phyloP scores from a whole-genome alignment of 2,329 filamentous ascomycete species.

The Aspergillus ruber region DNA sequence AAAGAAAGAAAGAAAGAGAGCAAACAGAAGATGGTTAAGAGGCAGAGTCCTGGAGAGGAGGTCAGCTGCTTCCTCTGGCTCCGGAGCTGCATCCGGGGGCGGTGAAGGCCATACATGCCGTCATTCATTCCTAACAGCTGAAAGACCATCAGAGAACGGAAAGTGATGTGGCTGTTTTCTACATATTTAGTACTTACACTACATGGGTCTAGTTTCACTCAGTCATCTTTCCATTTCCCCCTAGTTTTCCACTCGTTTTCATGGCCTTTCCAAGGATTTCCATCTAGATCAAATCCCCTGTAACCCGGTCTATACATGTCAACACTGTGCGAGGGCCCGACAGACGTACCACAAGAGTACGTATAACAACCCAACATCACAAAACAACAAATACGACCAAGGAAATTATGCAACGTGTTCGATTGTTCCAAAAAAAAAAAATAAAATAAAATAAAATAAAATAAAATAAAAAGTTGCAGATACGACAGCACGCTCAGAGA shows the following conservation, averaged over 20 bases:
- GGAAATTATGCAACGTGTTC: not conserved
- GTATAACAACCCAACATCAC: not conserved
- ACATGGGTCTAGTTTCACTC: no score
- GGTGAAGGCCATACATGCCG: conserved; percentile 17
- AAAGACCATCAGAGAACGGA: no score
- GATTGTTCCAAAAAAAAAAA: not conserved
- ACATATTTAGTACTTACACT: no score
- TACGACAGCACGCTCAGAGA: not conserved
- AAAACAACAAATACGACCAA: not conserved
- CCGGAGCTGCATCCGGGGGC: conserved; percentile 17
- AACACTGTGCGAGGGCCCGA: not conserved
- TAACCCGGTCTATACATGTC: no score
- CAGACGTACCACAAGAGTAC: not conserved
- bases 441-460: not conserved
- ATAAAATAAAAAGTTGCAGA: not conserved
- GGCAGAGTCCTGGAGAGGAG: conserved; percentile 8
- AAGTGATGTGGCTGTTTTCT: not conserved
- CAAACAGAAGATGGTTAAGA: conserved; percentile 13
- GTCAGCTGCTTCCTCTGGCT: conserved; percentile 8
- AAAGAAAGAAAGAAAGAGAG: conserved; percentile 12
- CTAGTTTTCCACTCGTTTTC: no score
- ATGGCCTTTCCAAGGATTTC: no score
- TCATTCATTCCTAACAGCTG: conserved; percentile 1
- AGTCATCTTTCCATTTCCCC: no score
- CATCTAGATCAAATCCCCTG: no score